Base-by-base conservation (phyloP, 768 basidiomycete genomes). In the Serendipita sp. region DNA sequence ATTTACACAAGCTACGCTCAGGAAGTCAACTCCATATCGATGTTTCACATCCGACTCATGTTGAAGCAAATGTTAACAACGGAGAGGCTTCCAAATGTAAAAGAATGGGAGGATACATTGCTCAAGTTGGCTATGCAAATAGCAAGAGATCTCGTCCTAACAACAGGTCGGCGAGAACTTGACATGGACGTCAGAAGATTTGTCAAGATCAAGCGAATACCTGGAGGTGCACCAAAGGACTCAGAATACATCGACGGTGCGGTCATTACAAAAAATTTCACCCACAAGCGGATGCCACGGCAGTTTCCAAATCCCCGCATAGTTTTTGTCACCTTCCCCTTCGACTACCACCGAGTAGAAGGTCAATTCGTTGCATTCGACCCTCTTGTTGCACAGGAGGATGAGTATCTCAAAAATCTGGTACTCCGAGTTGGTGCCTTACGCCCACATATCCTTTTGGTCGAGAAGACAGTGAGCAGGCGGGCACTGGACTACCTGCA, bases 181-280 rank as follows among this genome's bases (percentile, higher is more conserved):
- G 88, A 90, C 66, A 93, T 97, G 84, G 96, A 98, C 71, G 86
- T 96, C 24, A 79, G 95, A 33, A 82, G 86, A 42, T 96, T 95
- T 68, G 92, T 98, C 51, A 97, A 97, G 75, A 94, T 98, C 73
- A 98, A 99, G 77, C 95, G 95, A 74, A 87, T 98, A 16, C 95
- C 96, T 0, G 96, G 96, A 24, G 96, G 96, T 3, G 77, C 81
- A 41, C 93, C 95, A 20, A 81, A 77, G 28, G 91, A 99, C 71
- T 96, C 92, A 3, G 96, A 99, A 75, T 98, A 93, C 70, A 90
- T 99, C 48, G 88, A 92, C 62, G 96, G 96, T 13, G 90, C 88
- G 3, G 92, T 98, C 63, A 96, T 97, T 69, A 94, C 95, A 17
- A 98, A 99, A 78, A 97, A 97, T 68, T 86, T 98, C 7, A 90